Base-by-base conservation (phyloP, 2,329 filamentous ascomycete genomes). In the Colletotrichum kahawae region DNA sequence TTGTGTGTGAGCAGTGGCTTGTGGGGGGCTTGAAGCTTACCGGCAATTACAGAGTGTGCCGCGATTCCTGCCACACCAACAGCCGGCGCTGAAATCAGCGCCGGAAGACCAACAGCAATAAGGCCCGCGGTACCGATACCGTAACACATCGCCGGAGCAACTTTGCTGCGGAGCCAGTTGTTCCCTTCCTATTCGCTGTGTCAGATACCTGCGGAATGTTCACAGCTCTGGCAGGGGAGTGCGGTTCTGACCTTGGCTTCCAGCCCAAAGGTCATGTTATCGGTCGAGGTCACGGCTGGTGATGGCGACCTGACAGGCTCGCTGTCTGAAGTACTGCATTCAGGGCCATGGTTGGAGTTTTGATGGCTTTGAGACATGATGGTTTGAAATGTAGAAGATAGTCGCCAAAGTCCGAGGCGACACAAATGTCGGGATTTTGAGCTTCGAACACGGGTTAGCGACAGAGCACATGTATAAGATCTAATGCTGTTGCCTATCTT, bases 371-470 rank as follows among this genome's bases (percentile, higher is more conserved):
- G 0, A 48, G 43, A 21, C 43, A 21, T 48, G 43, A 48, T 48
- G n/a, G 12, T 0, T 48, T 0, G 43, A 0, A 21, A n/a, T 48
- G 43, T 48, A 48, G 43, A 48, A 1, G 38, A 0, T n/a, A 18
- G 0, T 21, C 1, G 18, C 18, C 38, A 12, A 0, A n/a, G 38
- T 48, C 12, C 0, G 0, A 21, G 38, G 0, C 10, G 1, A n/a
- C 38, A 5, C 0, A 1, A 48, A 21, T 18, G 18, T 48, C 10
- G 18, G 18, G 38, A 1, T 2, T 48, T 48, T 48, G 38, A 48
- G 38, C 38, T 21, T 4, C 38, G 38, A 0, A 21, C 18, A 6
- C 38, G 38, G 38, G 38, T 48, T 18, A 18, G 38, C 18, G 38
- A 21, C 18, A 48, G 18, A 13, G 43, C 43, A 48, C 1, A 0